These are phyloP conservation scores for Colletotrichum chlorophyti DNA, from an alignment of 2,329 filamentous ascomycete species.

Conservation along the genomic window DNA sequence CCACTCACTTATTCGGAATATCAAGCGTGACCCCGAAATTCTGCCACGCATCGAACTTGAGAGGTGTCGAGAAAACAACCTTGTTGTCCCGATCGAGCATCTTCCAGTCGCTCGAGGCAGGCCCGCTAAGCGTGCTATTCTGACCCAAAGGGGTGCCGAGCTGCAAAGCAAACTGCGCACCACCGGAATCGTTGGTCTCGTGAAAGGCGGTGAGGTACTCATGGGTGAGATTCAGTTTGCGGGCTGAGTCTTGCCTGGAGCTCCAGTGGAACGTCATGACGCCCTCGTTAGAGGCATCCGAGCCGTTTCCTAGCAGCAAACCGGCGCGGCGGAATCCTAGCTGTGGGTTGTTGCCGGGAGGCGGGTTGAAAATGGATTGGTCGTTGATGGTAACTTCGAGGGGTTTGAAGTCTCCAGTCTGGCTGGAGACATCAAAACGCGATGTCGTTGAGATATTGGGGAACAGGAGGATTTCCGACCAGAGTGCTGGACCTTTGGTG, in stretches of 20 bases:
- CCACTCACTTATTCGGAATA: constrained; percentile 58
- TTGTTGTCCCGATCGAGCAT: constrained; percentile 54
- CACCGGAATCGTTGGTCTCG: constrained; percentile 52
- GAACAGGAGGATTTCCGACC: constrained; percentile 57
- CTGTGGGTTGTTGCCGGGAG: constrained; percentile 53
- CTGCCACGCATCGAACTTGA: constrained; percentile 58
- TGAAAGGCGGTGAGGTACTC: constrained; percentile 65
- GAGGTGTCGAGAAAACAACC: constrained; percentile 57
- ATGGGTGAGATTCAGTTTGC: constrained; percentile 64
- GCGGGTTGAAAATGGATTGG: constrained; percentile 62
- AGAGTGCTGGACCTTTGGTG: constrained; percentile 58
- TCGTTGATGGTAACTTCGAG: constrained; percentile 64
- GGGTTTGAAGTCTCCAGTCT: constrained; percentile 39
- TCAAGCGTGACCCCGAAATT: constrained; percentile 69
- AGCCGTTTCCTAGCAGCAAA: constrained; percentile 49
- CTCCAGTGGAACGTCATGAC: constrained; percentile 69
- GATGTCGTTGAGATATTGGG: constrained; percentile 39
- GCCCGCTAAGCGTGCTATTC: constrained; percentile 26
- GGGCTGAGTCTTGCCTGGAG: constrained; percentile 56
- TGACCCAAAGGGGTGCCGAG: constrained; percentile 57
- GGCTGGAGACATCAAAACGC: constrained; percentile 50
- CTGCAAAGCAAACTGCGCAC: constrained; percentile 61
- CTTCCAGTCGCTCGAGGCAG: constrained; percentile 48
- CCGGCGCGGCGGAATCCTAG: constrained; percentile 48
- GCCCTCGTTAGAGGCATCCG: constrained; percentile 57